These are phyloP conservation scores for Paxillus ammoniavirescens DNA, from an alignment of 768 basidiomycete species.

Conservation along the genomic window DNA sequence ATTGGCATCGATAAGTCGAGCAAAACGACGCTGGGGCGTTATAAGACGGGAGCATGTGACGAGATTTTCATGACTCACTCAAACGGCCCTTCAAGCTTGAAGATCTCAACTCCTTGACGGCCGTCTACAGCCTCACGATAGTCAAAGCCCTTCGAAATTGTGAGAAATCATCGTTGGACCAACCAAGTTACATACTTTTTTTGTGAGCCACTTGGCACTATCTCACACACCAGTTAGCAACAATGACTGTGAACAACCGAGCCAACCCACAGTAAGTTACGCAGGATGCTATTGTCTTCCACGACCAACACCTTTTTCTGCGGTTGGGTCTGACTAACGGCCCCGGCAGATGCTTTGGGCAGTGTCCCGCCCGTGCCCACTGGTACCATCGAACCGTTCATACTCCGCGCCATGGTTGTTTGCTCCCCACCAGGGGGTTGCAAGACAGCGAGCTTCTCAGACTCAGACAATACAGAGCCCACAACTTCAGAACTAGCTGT, in stretches of 20 bases:
- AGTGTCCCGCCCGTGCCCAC: slow-evolving; percentile 65
- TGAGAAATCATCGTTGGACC: slow-evolving; percentile 1
- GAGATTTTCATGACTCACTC: slow-evolving; percentile 55
- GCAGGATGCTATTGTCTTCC: slow-evolving; percentile 87
- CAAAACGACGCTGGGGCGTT: slow-evolving; percentile 65
- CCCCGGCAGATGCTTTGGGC: slow-evolving; percentile 62
- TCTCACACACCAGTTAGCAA: slow-evolving; percentile 9
- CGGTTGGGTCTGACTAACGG: slow-evolving; percentile 42
- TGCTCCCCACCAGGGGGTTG: slow-evolving; percentile 14
- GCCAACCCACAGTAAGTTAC: slow-evolving; percentile 71
- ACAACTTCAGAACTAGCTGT: slow-evolving; percentile 7
- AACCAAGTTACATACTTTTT: slow-evolving; percentile 37
- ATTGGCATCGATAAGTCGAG: slow-evolving; percentile 92
- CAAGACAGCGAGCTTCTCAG: slow-evolving; percentile 30
- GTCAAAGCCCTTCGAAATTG: slow-evolving; percentile 56
- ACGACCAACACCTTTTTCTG: slow-evolving; percentile 74
- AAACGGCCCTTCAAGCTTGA: slow-evolving; percentile 71
- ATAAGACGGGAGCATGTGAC: background rate
- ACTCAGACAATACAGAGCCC: slow-evolving; percentile 21
- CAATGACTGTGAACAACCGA: background rate
- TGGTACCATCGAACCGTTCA: slow-evolving; percentile 44
- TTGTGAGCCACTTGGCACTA: slow-evolving; percentile 65
- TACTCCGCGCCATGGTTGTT: slow-evolving; percentile 6
- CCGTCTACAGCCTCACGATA: slow-evolving; percentile 82
- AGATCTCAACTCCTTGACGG: slow-evolving; percentile 77